phyloP scores from a whole-genome alignment of 2,329 filamentous ascomycete species.

The Aphanoascus verrucosus region DNA sequence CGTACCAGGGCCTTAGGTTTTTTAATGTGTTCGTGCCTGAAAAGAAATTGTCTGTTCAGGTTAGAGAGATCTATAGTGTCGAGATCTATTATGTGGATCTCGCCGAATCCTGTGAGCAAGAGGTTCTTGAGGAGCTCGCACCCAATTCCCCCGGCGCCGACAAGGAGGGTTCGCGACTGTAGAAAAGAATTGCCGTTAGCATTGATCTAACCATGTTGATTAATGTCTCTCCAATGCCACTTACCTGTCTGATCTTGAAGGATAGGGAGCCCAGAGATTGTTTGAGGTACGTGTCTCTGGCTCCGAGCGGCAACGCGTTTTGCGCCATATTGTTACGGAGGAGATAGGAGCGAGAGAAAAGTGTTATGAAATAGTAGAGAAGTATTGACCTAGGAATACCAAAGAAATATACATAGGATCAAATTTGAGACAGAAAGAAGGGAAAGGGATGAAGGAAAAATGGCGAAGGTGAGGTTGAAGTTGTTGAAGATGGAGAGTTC shows the following conservation, averaged over 20 bases:
- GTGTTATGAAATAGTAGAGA: no score
- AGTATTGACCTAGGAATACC: no score
- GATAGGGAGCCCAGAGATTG: constrained; percentile 36
- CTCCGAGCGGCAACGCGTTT: background rate
- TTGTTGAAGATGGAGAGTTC: no score
- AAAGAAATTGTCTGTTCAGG: constrained; percentile 93
- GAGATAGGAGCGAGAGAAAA: background rate
- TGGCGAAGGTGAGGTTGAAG: no score
- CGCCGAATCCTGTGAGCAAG: constrained; percentile 79
- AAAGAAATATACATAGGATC: no score
- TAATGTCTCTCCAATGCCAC: no score
- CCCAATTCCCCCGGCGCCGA: constrained; percentile 92
- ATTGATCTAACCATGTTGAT: no score
- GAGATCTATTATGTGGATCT: constrained; percentile 90
- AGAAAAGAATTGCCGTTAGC: constrained; percentile 9
- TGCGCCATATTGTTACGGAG: background rate
- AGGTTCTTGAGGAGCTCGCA: constrained; percentile 97
- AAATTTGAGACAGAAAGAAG: no score
- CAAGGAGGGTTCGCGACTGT: constrained; percentile 79
- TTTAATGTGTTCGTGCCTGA: constrained; percentile 94
- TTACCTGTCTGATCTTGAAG: constrained; percentile 33
- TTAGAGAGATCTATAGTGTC: constrained; percentile 98
- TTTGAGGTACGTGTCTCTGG: constrained; percentile 33
- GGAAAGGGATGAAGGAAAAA: no score
- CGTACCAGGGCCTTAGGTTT: constrained; percentile 84